These are phyloP conservation scores for Lodderomyces theae DNA, from an alignment of 1,139 yeast species.

Conservation along the genomic window DNA sequence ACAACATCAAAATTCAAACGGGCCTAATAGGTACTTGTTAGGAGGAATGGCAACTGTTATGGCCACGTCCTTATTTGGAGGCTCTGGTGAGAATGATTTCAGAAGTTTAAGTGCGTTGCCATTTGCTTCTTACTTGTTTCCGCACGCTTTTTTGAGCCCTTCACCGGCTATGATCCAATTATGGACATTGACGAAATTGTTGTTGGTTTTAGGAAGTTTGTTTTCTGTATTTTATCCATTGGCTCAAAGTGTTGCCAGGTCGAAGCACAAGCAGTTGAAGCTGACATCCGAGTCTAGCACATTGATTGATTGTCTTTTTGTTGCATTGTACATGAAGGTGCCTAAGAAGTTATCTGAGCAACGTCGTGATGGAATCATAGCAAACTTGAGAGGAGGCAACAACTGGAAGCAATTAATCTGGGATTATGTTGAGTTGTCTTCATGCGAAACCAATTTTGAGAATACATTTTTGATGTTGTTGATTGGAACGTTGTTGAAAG, in stretches of 20 bases:
- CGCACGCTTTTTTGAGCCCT: slow-evolving; percentile 24
- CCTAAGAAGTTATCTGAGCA: slow-evolving; percentile 23
- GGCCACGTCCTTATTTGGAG: slow-evolving; percentile 46
- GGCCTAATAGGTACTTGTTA: slow-evolving; percentile 37
- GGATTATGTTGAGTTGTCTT: slow-evolving; percentile 30
- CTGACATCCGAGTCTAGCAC: not conserved
- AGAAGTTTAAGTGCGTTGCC: slow-evolving; percentile 41
- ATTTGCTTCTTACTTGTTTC: slow-evolving; percentile 24
- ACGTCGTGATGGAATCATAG: slow-evolving; percentile 20
- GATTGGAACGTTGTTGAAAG: slow-evolving; percentile 27
- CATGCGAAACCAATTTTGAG: slow-evolving; percentile 38
- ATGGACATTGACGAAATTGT: slow-evolving; percentile 26
- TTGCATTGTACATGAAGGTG: slow-evolving; percentile 29
- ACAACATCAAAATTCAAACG: slow-evolving; percentile 12
- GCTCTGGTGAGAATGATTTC: slow-evolving; percentile 35
- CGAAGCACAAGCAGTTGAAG: slow-evolving; percentile 6
- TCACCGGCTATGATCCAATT: slow-evolving; percentile 25
- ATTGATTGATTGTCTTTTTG: slow-evolving; percentile 23
- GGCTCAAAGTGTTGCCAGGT: slow-evolving; percentile 10
- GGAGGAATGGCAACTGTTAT: slow-evolving; percentile 59
- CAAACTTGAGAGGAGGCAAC: slow-evolving; percentile 24
- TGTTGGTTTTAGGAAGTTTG: slow-evolving; percentile 28
- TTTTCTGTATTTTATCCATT: slow-evolving; percentile 26
- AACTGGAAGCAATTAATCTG: slow-evolving; percentile 20
- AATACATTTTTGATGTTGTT: slow-evolving; percentile 33